A percentile compares a stretch with the other conserved stretches of the same genome.
Evolutionary conservation across 140 eudicot species (phyloP).

Genomic region (Anethum foeniculum): DNA sequence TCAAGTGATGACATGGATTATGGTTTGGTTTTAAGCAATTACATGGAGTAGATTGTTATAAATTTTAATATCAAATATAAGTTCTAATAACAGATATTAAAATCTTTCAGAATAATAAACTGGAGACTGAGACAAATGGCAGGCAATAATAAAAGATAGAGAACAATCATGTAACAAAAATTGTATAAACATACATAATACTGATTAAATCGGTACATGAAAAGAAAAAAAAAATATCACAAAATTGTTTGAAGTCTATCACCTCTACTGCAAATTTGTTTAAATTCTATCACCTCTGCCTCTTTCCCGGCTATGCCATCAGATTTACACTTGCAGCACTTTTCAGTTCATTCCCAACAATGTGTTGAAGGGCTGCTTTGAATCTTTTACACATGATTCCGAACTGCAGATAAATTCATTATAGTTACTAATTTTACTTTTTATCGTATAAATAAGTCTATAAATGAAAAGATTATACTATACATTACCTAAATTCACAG

Average conservation of each 20-base stretch:
- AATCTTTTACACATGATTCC: constrained; percentile 36
- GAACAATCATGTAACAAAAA: background rate
- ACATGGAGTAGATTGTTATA: too few relatives aligned
- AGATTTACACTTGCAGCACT: constrained; percentile 21
- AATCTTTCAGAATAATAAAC: background rate
- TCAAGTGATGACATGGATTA: background rate
- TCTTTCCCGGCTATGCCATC: background rate
- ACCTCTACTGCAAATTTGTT: background rate
- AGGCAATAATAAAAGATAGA: background rate
- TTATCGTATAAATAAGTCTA: background rate
- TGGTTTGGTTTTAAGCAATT: too few relatives aligned
- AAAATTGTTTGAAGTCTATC: background rate
- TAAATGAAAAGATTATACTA: background rate
- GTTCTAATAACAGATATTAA: background rate
- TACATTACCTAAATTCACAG: constrained; percentile 51
- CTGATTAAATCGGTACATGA: background rate
- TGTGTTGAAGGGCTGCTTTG: constrained; percentile 33
- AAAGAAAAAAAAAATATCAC: background rate
- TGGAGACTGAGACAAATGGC: background rate
- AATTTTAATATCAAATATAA: too few relatives aligned
- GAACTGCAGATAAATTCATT: constrained; percentile 38
- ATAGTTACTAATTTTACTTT: background rate
- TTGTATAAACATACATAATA: background rate
- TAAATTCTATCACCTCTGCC: background rate
- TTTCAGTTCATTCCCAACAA: constrained; percentile 36